Percentiles rank a stretch among this genome's conserved stretches.
phyloP scores from a whole-genome alignment of 768 basidiomycete species.

The Leccinum incarnatum region DNA sequence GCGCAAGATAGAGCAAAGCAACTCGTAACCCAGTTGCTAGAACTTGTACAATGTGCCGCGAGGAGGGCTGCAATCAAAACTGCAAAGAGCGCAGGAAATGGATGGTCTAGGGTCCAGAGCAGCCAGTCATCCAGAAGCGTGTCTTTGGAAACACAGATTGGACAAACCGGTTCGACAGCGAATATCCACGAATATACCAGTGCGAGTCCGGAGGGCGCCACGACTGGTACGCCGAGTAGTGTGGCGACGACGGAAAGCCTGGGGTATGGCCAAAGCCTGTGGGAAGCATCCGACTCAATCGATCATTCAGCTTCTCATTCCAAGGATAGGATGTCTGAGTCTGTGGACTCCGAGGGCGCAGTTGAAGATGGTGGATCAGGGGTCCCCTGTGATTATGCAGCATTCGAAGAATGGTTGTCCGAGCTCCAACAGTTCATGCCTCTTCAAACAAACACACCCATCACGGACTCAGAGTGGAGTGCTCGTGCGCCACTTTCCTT shows the following conservation, averaged over 20 bases:
- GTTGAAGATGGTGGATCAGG: conserved; percentile 8
- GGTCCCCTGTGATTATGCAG: conserved; percentile 34
- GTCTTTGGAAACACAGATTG: conserved; percentile 17
- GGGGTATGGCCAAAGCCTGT: conserved; percentile 40
- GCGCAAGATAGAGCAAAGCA: conserved; percentile 59
- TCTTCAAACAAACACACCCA: conserved; percentile 5
- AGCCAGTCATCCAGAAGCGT: conserved; percentile 31
- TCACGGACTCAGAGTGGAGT: conserved; percentile 11
- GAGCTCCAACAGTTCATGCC: conserved; percentile 47
- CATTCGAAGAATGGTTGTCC: conserved; percentile 51
- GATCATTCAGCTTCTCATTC: neutral
- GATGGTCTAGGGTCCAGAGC: conserved; percentile 34
- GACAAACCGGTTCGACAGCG: neutral
- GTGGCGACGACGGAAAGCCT: conserved; percentile 14
- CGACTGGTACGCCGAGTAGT: neutral
- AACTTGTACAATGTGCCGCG: conserved; percentile 57
- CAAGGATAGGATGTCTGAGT: conserved; percentile 5
- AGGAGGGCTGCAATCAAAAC: conserved; percentile 58
- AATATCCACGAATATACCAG: neutral
- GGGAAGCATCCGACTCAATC: conserved; percentile 28
- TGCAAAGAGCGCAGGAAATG: conserved; percentile 10
- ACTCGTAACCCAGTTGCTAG: conserved; percentile 58
- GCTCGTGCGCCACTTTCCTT: neutral
- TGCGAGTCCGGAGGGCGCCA: neutral
- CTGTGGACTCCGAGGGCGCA: conserved; percentile 7